Evolutionary conservation across 192 early-diverging fungal species (phyloP).

Genomic region (Coemansia sp.): DNA sequence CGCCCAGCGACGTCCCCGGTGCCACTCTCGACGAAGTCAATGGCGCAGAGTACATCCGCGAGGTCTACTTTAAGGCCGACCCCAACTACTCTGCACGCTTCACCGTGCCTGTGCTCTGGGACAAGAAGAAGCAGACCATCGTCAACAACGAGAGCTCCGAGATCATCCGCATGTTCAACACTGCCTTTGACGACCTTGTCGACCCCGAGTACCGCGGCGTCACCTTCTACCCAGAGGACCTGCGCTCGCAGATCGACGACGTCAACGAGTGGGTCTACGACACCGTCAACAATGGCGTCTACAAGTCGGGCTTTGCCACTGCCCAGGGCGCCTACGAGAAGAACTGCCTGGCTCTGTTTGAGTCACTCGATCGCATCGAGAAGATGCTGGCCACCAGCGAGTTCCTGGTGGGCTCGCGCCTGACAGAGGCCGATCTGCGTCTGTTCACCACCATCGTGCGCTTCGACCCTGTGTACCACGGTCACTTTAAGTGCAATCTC

Average conservation of each 20-base stretch:
- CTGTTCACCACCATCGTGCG: constrained; percentile 93
- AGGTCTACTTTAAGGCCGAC: constrained; percentile 90
- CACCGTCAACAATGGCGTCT: constrained; percentile 94
- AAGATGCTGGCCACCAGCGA: constrained; percentile 64
- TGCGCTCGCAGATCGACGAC: constrained; percentile 75
- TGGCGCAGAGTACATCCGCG: constrained; percentile 69
- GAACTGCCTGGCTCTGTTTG: constrained; percentile 68
- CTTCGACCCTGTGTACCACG: constrained; percentile 93
- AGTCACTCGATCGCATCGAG: constrained; percentile 81
- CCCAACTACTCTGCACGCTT: constrained; percentile 67
- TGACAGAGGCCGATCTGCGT: constrained; percentile 95
- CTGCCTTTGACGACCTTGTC: constrained; percentile 74
- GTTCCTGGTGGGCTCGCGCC: constrained; percentile 71
- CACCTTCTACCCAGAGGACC: constrained; percentile 77
- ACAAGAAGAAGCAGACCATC: constrained; percentile 88
- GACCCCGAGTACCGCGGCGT: constrained; percentile 59
- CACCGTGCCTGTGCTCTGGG: constrained; percentile 97
- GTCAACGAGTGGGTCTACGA: constrained; percentile 93
- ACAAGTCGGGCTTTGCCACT: constrained; percentile 90
- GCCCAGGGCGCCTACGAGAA: constrained; percentile 81
- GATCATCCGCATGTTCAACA: constrained; percentile 94
- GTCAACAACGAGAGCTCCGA: constrained; percentile 97
- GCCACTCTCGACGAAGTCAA: constrained; percentile 74
- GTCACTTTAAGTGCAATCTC: constrained; percentile 94
- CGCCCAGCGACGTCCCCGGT: constrained; percentile 69